Conservation (phyloP, 1,139 yeast genomes). For the Yamadazyma conglobata region DNA sequence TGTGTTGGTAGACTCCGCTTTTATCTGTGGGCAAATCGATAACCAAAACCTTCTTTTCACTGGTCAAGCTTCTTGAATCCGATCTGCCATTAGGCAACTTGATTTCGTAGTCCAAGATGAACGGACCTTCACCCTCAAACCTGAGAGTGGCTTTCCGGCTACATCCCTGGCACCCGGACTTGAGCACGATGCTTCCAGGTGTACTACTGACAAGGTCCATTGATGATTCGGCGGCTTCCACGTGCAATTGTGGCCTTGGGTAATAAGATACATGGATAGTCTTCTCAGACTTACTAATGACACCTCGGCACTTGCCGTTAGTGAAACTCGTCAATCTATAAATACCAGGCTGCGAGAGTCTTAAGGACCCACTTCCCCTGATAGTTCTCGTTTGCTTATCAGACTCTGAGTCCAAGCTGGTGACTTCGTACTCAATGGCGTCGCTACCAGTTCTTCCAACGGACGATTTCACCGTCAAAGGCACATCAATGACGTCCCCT, state of each 20-base stretch:
- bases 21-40: slow-evolving; percentile 33
- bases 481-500: slow-evolving; percentile 57
- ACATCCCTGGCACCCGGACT: slow-evolving; percentile 34
- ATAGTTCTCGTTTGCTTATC: slow-evolving; percentile 23
- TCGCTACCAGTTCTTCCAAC: slow-evolving; percentile 25
- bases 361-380: slow-evolving; percentile 35
- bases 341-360: slow-evolving; percentile 55
- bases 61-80: slow-evolving; percentile 33
- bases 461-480: slow-evolving; percentile 44
- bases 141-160: slow-evolving; percentile 22
- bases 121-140: slow-evolving; percentile 66
- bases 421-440: slow-evolving; percentile 23
- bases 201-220: slow-evolving; percentile 9
- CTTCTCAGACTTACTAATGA: slow-evolving; percentile 30
- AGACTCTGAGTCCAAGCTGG: slow-evolving; percentile 9
- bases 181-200: slow-evolving; percentile 19
- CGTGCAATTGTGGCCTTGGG: slow-evolving; percentile 51
- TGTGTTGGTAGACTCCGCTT: slow-evolving; percentile 60
- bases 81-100: slow-evolving; percentile 53
- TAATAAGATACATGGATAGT: slow-evolving; percentile 46
- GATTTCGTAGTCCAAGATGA: slow-evolving; percentile 64
- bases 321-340: slow-evolving; percentile 57
- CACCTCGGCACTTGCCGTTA: slow-evolving; percentile 72
- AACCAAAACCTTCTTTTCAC: slow-evolving; percentile 22
- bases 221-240: slow-evolving; percentile 16